Percentiles rank a stretch among this genome's conserved stretches.
These are phyloP conservation scores for Ganoderma lucidum DNA, from an alignment of 1,284 basidiomycete species.

Conservation along the genomic window DNA sequence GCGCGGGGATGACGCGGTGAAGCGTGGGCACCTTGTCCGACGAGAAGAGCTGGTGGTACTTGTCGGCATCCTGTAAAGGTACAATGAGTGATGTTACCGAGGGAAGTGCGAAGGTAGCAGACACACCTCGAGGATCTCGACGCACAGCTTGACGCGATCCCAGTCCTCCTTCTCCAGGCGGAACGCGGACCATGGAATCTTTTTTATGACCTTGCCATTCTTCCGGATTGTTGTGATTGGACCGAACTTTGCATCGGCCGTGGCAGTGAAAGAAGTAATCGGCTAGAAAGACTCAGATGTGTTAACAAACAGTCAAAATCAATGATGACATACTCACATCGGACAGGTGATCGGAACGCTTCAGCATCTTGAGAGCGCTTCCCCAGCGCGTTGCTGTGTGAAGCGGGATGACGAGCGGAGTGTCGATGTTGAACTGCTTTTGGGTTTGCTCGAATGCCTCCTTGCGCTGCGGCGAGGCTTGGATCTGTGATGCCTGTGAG, in stretches of 20 bases:
- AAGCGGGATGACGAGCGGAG: not conserved
- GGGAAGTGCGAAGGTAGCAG: not conserved
- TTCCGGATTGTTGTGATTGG: not conserved
- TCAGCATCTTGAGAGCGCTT: not conserved
- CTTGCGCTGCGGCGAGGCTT: not conserved
- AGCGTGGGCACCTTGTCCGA: conserved; percentile 11
- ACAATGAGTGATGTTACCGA: no score
- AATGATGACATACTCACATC: not conserved
- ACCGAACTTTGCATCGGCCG: not conserved
- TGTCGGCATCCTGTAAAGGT: conserved; percentile 11
- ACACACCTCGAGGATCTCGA: conserved; percentile 16
- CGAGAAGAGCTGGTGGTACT: conserved; percentile 14
- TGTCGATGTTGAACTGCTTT: not conserved
- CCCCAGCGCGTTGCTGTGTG: not conserved
- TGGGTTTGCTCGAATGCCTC: not conserved
- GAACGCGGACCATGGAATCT: conserved; percentile 33
- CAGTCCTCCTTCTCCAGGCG: conserved; percentile 30
- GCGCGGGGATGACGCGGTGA: conserved; percentile 33
- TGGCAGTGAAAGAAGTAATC: not conserved
- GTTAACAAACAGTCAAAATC: no score
- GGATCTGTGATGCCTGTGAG: not conserved
- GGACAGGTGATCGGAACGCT: not conserved
- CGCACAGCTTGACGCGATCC: conserved; percentile 24
- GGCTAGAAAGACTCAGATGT: no score
- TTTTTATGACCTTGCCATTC: conserved; percentile 26